Percentiles rank a stretch among this genome's conserved stretches.
Evolutionary conservation across 176 grass and related monocot genomes (phyloP).

Genomic region (Triticum aestivum): DNA sequence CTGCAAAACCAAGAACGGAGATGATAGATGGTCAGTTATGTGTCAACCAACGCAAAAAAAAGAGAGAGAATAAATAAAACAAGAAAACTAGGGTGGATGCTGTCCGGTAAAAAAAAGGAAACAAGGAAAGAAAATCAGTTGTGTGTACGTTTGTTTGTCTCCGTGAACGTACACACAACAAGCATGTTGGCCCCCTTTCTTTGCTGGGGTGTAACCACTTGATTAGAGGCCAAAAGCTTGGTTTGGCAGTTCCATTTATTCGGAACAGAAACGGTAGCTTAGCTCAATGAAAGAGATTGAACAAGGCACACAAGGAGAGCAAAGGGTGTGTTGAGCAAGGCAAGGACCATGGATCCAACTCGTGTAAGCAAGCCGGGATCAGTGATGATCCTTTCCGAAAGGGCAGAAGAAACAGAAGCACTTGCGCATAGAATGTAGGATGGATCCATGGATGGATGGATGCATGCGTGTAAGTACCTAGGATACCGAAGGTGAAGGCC

Average conservation of each 20-base stretch:
- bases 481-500: slow-evolving; percentile 93
- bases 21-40: not conserved
- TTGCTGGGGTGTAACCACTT: slow-evolving; percentile 14
- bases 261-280: not conserved
- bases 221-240: slow-evolving; percentile 31
- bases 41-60: not conserved
- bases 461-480: slow-evolving; percentile 48
- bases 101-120: not conserved
- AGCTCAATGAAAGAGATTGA: not conserved
- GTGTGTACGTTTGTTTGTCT: slow-evolving; percentile 14
- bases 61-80: not conserved
- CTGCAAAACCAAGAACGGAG: slow-evolving; percentile 40
- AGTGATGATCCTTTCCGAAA: not conserved
- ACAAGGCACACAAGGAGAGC: not conserved
- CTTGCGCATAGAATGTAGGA: not conserved
- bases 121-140: not conserved
- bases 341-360: not conserved
- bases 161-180: slow-evolving; percentile 28
- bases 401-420: not conserved
- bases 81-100: not conserved
- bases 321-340: not conserved
- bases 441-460: not conserved
- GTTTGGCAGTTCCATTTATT: slow-evolving; percentile 29
- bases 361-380: not conserved
- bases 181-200: slow-evolving; percentile 15